Evolutionary conservation across 768 basidiomycete genomes (phyloP), one percentile per base, ranked within the genome.

Genomic region (Lyophyllum semitale): DNA sequence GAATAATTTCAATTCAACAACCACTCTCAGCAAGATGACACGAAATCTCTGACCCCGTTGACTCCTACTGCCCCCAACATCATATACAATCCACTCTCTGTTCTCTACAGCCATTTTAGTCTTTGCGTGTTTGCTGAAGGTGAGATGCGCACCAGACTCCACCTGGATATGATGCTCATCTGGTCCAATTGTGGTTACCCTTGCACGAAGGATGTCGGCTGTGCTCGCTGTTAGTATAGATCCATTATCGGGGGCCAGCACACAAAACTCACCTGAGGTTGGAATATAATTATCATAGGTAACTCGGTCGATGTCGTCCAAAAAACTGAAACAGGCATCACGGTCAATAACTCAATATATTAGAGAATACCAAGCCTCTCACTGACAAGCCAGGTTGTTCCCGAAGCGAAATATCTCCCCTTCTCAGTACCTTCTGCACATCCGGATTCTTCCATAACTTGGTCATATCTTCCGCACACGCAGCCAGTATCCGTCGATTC

Each of bases 361-460:
- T n/a, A 25, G 37, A 23, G 26, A 43, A 18, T 17, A 46, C 41
- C 51, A 46, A 46, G 33, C 11, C 35, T 18, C 54, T 52, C 32
- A 80, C 84, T 66, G 59, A 87, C 85, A 85, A 88, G 48, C 83
- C 82, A 26, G 83, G 77, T 59, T 84, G 83, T 49, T 84, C 82
- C 63, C 82, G 74, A 46, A 85, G 70, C 9, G 63, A 60, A 33
- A 86, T 77, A 6, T 77, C 76, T 42, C 77, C 73, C 17, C 71
- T 66, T 38, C 60, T 63, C 38, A 88, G 65, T 23, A 68, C 67
- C 2, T 69, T 65, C 56, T 78, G 81, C 2, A 87, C 78, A 18
- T 61, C 66, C 1, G 62, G 58, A 54, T 83, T 72, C 13, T 67
- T 69, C 86, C 87, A 88, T 26, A 89, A 69, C 20, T 70, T 68